Evolutionary conservation across 805 yeast species (phyloP), one percentile per base, ranked within the genome.

Genomic region (Spathaspora girioi): DNA sequence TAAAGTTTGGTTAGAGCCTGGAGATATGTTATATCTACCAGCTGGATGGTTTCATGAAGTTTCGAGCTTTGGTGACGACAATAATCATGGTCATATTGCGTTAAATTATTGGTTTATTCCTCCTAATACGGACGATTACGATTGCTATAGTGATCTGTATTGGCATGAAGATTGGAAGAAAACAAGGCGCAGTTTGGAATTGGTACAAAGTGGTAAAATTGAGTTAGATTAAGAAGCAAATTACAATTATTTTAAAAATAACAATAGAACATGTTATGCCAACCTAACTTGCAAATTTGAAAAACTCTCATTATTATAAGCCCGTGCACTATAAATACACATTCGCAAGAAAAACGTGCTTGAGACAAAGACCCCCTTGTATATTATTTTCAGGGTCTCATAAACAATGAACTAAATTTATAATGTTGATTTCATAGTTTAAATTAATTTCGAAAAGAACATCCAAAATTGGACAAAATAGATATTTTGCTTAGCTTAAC

Each of bases 1-100:
- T 14, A 69, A 75, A 15, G 82, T 82, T 1, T 70, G 77, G 61
- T 56, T 87, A 26, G 60, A 75, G 27, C 83, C 85, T 0, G 90
- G 90, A 0, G 82, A 86, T 46, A 81, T 84, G 84, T 63, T 87
- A 19, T 87, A 80, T 60, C 62, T 87, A 23, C 93, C 93, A 0
- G 79, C 87, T 1, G 91, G 93, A 2, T 87, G 92, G 92, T 87
- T 87, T 59, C 93, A 87, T 62, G 93, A 87, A 63, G 93, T 87
- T 1, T 79, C 88, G 1, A 83, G 89, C 9, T 84, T 72, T 62
- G 63, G 62, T 9, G 43, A 53, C 14, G 62, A 57, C 14, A 61
- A 60, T 27, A 31, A 47, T n/a, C 50, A 52, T 19, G 50, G 54
- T 40, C 93, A 87, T 59, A 71, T 80, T 35, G 91, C 92, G 0